Evolutionary conservation across 179 eudicot species (phyloP).

Genomic region (Amaranthus tricolor): DNA sequence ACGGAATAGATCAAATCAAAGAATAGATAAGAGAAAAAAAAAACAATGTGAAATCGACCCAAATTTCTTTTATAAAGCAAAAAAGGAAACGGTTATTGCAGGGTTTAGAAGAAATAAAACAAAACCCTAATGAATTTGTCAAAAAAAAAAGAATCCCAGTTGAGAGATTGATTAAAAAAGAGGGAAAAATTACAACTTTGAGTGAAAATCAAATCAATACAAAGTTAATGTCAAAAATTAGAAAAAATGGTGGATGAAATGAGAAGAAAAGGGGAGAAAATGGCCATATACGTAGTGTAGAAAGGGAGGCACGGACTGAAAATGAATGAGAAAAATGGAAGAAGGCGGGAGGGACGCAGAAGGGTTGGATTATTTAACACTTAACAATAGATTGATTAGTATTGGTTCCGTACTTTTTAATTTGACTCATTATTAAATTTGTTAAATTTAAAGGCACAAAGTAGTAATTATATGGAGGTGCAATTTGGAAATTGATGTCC

Average conservation of each 20-base stretch:
- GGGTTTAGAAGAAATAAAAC: constrained; percentile 9
- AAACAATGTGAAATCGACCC: constrained; percentile 6
- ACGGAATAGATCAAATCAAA: constrained; percentile 13
- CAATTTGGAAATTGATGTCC: not conserved
- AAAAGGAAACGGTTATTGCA: constrained; percentile 3
- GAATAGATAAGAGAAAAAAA: constrained; percentile 5
- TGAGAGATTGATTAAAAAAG: constrained; percentile 8
- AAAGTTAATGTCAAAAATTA: too few species aligned
- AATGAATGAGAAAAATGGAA: not conserved
- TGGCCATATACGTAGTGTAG: constrained; percentile 19
- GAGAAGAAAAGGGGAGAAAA: constrained; percentile 6
- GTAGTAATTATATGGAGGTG: not conserved
- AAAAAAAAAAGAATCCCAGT: not conserved
- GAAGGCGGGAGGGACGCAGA: not conserved
- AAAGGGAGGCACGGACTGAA: not conserved
- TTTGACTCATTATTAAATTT: too few species aligned
- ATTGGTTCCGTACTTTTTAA: too few species aligned
- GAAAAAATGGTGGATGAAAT: too few species aligned
- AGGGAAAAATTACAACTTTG: too few species aligned
- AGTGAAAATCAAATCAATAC: too few species aligned
- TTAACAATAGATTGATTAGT: too few species aligned
- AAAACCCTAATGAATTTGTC: not conserved
- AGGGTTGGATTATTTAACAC: too few species aligned
- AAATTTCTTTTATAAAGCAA: not conserved
- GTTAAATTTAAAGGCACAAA: too few species aligned